phyloP scores from a whole-genome alignment of 495 filamentous ascomycete genomes.

The Staphylotrichum longicolle region DNA sequence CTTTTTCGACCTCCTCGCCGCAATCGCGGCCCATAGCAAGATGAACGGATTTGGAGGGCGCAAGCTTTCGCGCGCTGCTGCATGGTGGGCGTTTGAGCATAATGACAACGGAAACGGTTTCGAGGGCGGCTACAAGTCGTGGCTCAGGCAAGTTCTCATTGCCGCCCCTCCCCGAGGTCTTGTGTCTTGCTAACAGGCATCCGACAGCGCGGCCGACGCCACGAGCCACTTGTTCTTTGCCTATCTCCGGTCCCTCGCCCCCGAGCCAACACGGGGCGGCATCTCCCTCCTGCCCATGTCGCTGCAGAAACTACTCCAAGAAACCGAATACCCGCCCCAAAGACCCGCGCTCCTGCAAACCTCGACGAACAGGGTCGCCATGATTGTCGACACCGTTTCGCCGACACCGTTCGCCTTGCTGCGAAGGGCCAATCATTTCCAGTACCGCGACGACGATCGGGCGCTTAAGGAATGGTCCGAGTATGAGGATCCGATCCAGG shows the following conservation, averaged over 20 bases:
- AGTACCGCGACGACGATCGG: slow-evolving; percentile 84
- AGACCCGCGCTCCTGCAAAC: slow-evolving; percentile 74
- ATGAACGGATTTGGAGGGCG: slow-evolving; percentile 89
- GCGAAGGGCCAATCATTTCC: slow-evolving; percentile 88
- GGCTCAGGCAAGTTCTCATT: slow-evolving; percentile 50
- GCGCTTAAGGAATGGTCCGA: slow-evolving; percentile 79
- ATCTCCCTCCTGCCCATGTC: slow-evolving; percentile 87
- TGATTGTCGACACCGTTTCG: slow-evolving; percentile 95
- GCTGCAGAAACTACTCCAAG: slow-evolving; percentile 81
- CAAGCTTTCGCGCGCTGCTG: slow-evolving; percentile 90
- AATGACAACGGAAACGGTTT: slow-evolving; percentile 85
- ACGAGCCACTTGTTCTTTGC: slow-evolving; percentile 97
- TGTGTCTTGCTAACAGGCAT: slow-evolving; percentile 30
- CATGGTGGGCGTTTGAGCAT: slow-evolving; percentile 99
- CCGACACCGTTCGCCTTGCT: slow-evolving; percentile 91
- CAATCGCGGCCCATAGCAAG: slow-evolving; percentile 77
- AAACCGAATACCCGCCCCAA: slow-evolving; percentile 92
- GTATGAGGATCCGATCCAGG: slow-evolving; percentile 84
- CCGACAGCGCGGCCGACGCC: slow-evolving; percentile 80
- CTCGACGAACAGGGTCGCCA: slow-evolving; percentile 81
- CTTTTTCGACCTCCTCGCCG: slow-evolving; percentile 92
- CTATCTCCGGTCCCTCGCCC: slow-evolving; percentile 85
- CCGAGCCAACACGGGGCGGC: slow-evolving; percentile 67
- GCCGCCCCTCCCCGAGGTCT: background rate
- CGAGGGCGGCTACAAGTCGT: slow-evolving; percentile 87